These are phyloP conservation scores for Solanum lignicaule DNA, from an alignment of 257 asterid genomes.

Conservation along the genomic window DNA sequence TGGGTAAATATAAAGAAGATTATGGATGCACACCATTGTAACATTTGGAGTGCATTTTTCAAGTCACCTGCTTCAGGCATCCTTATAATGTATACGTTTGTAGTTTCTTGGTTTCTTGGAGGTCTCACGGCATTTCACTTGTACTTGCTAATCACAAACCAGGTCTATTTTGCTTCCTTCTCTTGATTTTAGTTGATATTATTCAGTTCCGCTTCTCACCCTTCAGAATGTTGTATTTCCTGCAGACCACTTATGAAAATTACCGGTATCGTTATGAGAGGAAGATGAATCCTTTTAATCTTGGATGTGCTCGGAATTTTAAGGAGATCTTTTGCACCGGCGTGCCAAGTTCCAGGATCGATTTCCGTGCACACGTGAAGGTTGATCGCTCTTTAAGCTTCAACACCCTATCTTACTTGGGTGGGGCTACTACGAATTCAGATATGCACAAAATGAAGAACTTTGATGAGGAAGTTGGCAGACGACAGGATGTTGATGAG, in stretches of 20 bases:
- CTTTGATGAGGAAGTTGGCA: conserved; percentile 22
- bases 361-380: conserved; percentile 19
- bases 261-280: conserved; percentile 30
- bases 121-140: conserved; percentile 14
- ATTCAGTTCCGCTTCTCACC: background rate
- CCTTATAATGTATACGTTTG: conserved; percentile 5
- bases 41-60: background rate
- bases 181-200: background rate
- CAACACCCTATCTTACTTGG: conserved; percentile 2
- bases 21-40: background rate
- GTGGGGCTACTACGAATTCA: background rate
- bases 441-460: conserved; percentile 8
- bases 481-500: conserved; percentile 13
- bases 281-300: conserved; percentile 42
- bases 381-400: background rate
- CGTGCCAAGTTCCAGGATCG: conserved; percentile 20
- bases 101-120: conserved; percentile 15
- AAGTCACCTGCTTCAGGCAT: conserved; percentile 8
- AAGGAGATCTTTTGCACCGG: conserved; percentile 27
- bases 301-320: conserved; percentile 22
- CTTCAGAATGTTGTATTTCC: background rate
- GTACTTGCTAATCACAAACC: conserved; percentile 8
- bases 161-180: background rate
- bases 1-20: conserved; percentile 8
- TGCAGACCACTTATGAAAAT: conserved; percentile 14